These are phyloP conservation scores for Nemania sp. DNA, from an alignment of 2,329 filamentous ascomycete genomes.

Conservation along the genomic window DNA sequence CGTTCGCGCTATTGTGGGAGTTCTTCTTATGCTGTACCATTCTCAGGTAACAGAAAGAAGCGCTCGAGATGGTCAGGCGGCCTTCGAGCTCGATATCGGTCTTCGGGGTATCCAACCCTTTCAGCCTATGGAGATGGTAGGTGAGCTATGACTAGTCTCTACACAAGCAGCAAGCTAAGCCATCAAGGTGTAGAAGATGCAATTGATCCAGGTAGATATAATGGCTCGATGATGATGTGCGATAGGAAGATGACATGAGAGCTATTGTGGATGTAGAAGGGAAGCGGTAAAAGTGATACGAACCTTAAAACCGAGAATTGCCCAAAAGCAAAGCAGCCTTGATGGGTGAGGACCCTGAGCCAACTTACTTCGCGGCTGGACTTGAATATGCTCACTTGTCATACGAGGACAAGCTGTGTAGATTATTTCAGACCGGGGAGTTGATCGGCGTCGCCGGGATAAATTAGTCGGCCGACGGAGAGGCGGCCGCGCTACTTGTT, in stretches of 20 bases:
- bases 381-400: conserved; percentile 41
- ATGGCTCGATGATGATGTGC: conserved; percentile 32
- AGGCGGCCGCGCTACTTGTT: conserved; percentile 31
- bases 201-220: conserved; percentile 41
- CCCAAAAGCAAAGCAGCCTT: conserved; percentile 29
- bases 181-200: conserved; percentile 27
- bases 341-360: conserved; percentile 22
- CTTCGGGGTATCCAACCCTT: conserved; percentile 43
- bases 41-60: conserved; percentile 47
- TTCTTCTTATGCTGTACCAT: conserved; percentile 53
- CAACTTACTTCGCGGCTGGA: conserved; percentile 44
- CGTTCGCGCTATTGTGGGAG: conserved; percentile 48
- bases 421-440: conserved; percentile 25
- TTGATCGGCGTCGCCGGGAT: conserved; percentile 37
- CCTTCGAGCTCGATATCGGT: conserved; percentile 44
- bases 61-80: conserved; percentile 36
- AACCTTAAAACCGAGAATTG: conserved; percentile 40
- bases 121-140: conserved; percentile 42
- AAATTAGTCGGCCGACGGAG: conserved; percentile 41
- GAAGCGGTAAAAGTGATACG: conserved; percentile 45
- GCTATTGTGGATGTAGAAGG: conserved; percentile 39
- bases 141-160: conserved; percentile 38
- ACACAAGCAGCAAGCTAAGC: conserved; percentile 17
- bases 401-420: conserved; percentile 45
- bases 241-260: conserved; percentile 40